Base-by-base conservation (phyloP, 2,329 filamentous ascomycete species). In the Epicoccum sorghinum region DNA sequence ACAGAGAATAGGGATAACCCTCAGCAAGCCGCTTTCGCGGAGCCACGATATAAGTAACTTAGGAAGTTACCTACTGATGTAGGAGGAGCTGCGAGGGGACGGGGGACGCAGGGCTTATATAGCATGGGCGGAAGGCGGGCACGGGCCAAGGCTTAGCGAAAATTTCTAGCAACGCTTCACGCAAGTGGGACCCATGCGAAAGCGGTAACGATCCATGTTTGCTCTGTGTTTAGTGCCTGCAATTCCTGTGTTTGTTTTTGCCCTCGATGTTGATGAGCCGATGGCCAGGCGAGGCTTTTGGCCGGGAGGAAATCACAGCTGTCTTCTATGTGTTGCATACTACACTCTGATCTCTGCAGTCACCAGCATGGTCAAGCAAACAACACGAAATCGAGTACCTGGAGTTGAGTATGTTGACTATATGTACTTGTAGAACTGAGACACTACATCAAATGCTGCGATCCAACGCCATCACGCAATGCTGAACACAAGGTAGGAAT, bases 1-100 rank as follows among this genome's bases (percentile, higher is more conserved):
- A 75, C 62, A 47, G 68, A 60, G 14, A 62, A 55, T 42, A 36
- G 52, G 64, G 29, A 72, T 73, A 73, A 72, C 72, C 73, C 73
- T 76, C 73, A 76, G 73, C 73, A 75, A 73, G 73, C 67, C 73
- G 70, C 72, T 62, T 66, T 46, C 62, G 73, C 71, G 73, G 67
- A 76, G 73, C 73, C 73, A 74, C 73, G 73, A 67, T 73, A 52
- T 60, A 61, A 62, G 59, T 61, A 67, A 72, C 52, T 55, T 55
- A 50, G 52, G 52, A 55, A 55, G 52, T 55, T 55, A 55, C 68
- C 54, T 57, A 57, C 72, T 75, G 72, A 75, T 75, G 71, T 52
- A 74, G 73, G 63, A 47, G 14, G 63, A 67, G 57, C 32, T 14
- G 39, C 47, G 27, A 57, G 60, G 61, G 61, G 59, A 60, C 56